Evolutionary conservation across 306 rosid species (phyloP).

Genomic region (Cicer pinnatifidum): DNA sequence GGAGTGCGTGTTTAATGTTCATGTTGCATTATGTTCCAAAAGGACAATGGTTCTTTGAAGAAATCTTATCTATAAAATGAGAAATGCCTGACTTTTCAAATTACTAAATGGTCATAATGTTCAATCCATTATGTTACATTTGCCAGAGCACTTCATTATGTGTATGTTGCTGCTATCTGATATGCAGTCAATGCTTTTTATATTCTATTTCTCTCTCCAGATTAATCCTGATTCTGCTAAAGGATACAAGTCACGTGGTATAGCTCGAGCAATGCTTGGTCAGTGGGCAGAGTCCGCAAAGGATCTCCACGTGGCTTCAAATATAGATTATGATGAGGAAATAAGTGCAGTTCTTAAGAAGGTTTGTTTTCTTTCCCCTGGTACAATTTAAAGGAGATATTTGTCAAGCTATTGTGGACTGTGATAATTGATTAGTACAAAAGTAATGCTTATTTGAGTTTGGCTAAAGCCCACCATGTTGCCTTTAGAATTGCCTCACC

Average conservation of each 20-base stretch:
- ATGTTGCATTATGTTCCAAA: slow-evolving; percentile 7
- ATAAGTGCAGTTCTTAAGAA: slow-evolving; percentile 80
- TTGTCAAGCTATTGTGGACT: background rate
- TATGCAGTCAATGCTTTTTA: slow-evolving; percentile 8
- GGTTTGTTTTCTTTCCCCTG: slow-evolving; percentile 53
- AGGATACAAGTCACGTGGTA: slow-evolving; percentile 90
- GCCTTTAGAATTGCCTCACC: slow-evolving; percentile 6
- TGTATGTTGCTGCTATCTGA: background rate
- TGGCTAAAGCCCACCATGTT: background rate
- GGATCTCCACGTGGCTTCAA: slow-evolving; percentile 92
- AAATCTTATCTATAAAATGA: slow-evolving; percentile 8
- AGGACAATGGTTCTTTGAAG: background rate
- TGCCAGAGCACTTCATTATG: background rate
- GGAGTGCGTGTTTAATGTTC: background rate
- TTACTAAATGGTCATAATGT: background rate
- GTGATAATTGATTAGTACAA: background rate
- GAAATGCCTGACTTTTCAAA: background rate
- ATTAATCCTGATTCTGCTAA: slow-evolving; percentile 95
- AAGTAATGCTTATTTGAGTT: background rate
- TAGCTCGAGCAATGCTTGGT: slow-evolving; percentile 82
- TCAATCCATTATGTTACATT: background rate
- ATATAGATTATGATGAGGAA: slow-evolving; percentile 82
- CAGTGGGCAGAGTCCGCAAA: slow-evolving; percentile 90
- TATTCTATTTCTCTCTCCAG: slow-evolving; percentile 46
- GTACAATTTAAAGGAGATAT: slow-evolving; percentile 8